These are phyloP conservation scores for Dryas integrifolia DNA, from an alignment of 331 rosid species.

Conservation along the genomic window DNA sequence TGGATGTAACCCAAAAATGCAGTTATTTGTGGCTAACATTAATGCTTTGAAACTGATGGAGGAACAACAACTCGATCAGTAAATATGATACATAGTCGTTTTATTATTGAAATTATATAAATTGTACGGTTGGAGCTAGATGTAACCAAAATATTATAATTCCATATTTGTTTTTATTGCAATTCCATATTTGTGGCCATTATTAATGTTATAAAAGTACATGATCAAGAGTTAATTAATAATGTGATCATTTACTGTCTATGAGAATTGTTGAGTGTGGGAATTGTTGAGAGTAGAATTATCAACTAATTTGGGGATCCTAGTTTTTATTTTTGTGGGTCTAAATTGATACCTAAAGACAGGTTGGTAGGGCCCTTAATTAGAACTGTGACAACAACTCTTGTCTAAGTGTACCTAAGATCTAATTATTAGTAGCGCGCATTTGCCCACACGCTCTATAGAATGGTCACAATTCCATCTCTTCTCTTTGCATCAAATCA, in stretches of 20 bases:
- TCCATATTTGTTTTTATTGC: too few species aligned
- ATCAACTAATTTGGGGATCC: constrained; percentile 23
- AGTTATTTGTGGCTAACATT: too few species aligned
- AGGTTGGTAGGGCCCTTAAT: constrained; percentile 37
- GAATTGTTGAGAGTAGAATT: neutral
- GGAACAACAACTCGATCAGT: too few species aligned
- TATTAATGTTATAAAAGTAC: too few species aligned
- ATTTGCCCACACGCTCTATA: constrained; percentile 24
- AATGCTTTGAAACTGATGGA: too few species aligned
- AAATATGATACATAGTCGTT: too few species aligned
- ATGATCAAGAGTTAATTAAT: too few species aligned
- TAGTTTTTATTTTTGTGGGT: constrained; percentile 38
- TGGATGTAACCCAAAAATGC: too few species aligned
- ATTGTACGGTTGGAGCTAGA: too few species aligned
- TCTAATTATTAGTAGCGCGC: constrained; percentile 37
- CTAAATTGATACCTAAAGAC: constrained; percentile 38
- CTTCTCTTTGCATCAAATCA: constrained; percentile 36
- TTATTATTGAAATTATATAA: too few species aligned
- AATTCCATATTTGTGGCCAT: too few species aligned
- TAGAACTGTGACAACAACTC: constrained; percentile 47
- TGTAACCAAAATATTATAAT: too few species aligned
- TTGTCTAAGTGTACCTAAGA: constrained; percentile 44
- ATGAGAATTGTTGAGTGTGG: neutral
- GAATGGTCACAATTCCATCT: constrained; percentile 29
- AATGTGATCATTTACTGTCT: neutral